Conservation (phyloP, 2,329 filamentous ascomycete species). For the Alternaria sp. region DNA sequence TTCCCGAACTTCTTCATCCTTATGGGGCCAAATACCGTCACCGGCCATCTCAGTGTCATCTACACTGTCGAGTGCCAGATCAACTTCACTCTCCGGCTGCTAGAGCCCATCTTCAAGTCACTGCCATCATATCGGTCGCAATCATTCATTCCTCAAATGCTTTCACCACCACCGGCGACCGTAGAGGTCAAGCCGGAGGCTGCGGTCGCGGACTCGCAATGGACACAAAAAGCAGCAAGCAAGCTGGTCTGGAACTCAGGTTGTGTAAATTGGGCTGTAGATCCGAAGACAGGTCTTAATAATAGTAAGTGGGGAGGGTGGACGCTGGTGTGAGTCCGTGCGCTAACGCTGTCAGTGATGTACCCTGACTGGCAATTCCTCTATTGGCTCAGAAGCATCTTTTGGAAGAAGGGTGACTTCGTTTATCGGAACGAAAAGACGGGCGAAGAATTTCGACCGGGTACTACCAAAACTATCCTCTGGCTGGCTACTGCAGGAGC, state of each 20-base stretch:
- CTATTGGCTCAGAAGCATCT: constrained; percentile 58
- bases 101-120: constrained; percentile 51
- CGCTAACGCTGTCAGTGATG: constrained; percentile 46
- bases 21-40: constrained; percentile 51
- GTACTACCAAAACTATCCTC: constrained; percentile 9
- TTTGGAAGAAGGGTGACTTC: constrained; percentile 51
- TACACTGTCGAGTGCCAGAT: constrained; percentile 61
- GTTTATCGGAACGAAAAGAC: constrained; percentile 35
- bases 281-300: constrained; percentile 56
- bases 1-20: constrained; percentile 35
- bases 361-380: constrained; percentile 61
- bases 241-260: constrained; percentile 58
- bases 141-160: constrained; percentile 29
- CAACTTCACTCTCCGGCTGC: constrained; percentile 54
- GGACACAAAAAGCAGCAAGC: constrained; percentile 52
- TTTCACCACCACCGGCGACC: constrained; percentile 28
- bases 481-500: constrained; percentile 12
- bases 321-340: neutral
- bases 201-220: constrained; percentile 45
- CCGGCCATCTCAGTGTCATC: constrained; percentile 59
- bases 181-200: constrained; percentile 49
- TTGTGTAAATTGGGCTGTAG: constrained; percentile 61
- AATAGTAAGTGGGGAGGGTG: constrained; percentile 36
- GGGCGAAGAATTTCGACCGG: constrained; percentile 25
- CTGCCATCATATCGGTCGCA: constrained; percentile 35